Conservation (phyloP, 108 stramenopile genomes). For the Nitzschia sp. region DNA sequence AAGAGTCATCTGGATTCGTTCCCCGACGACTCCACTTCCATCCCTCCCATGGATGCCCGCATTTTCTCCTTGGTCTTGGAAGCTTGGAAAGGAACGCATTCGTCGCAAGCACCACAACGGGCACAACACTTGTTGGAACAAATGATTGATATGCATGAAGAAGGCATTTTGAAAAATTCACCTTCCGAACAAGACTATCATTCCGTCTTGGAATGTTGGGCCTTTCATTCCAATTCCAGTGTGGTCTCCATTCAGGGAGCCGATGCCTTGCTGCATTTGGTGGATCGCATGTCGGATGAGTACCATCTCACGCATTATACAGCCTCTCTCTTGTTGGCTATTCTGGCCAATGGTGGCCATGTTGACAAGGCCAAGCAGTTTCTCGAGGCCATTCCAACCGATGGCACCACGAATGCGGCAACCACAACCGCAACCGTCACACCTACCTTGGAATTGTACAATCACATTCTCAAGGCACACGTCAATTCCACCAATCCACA, state of each 20-base stretch:
- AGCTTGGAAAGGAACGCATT: constrained; percentile 33
- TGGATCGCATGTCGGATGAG: background rate
- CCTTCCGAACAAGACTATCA: constrained; percentile 27
- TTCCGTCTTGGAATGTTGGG: constrained; percentile 37
- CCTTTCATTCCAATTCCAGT: background rate
- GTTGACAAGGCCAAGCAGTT: constrained; percentile 14
- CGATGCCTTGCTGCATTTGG: constrained; percentile 1
- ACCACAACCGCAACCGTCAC: background rate
- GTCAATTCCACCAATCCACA: constrained; percentile 38
- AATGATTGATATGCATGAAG: constrained; percentile 25
- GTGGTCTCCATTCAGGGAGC: background rate
- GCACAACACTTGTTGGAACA: constrained; percentile 27
- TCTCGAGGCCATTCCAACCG: background rate
- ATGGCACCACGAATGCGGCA: too few relatives aligned
- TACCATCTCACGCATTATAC: constrained; percentile 1
- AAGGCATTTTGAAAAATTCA: constrained; percentile 21
- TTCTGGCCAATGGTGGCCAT: constrained; percentile 28
- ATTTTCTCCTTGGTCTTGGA: constrained; percentile 29
- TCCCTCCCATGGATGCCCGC: constrained; percentile 13
- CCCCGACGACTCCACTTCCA: background rate
- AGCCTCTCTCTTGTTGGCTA: background rate
- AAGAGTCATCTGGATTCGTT: background rate
- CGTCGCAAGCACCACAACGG: constrained; percentile 15
- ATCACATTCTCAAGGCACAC: constrained; percentile 23
- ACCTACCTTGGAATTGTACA: constrained; percentile 26